Evolutionary conservation across 345 rosid species (phyloP).

Genomic region (Euphorbia tirucalli): DNA sequence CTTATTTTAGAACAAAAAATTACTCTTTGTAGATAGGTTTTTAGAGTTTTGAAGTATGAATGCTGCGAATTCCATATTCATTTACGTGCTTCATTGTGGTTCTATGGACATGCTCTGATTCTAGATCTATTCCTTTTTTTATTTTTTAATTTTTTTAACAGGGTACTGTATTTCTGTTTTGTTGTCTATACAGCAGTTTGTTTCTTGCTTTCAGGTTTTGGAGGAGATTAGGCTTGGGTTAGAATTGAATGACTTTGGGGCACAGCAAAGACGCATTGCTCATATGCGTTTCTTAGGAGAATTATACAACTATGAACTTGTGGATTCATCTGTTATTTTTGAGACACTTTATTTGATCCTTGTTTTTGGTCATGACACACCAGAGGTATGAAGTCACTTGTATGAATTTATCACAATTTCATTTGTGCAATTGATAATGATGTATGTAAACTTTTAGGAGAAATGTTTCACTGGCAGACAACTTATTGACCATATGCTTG

Average conservation of each 20-base stretch:
- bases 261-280: constrained; percentile 97
- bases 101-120: not conserved
- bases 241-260: constrained; percentile 90
- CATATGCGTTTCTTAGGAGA: constrained; percentile 97
- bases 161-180: not conserved
- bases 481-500: not conserved
- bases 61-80: not conserved
- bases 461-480: not conserved
- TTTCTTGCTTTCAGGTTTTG: constrained; percentile 62
- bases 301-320: constrained; percentile 95
- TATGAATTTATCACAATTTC: not conserved
- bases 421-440: not conserved
- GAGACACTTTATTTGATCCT: constrained; percentile 87
- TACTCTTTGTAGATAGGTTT: not conserved
- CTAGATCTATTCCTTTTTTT: no score
- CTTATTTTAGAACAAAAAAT: not conserved
- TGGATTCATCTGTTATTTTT: constrained; percentile 95
- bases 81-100: not conserved
- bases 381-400: constrained; percentile 53
- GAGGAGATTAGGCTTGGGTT: constrained; percentile 96
- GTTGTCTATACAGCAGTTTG: constrained; percentile 10
- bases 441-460: not conserved
- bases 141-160: no score
- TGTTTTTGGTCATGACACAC: constrained; percentile 70
- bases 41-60: constrained; percentile 2